Evolutionary conservation across 2,329 filamentous ascomycete genomes (phyloP).

Genomic region (Neofusicoccum ribis): DNA sequence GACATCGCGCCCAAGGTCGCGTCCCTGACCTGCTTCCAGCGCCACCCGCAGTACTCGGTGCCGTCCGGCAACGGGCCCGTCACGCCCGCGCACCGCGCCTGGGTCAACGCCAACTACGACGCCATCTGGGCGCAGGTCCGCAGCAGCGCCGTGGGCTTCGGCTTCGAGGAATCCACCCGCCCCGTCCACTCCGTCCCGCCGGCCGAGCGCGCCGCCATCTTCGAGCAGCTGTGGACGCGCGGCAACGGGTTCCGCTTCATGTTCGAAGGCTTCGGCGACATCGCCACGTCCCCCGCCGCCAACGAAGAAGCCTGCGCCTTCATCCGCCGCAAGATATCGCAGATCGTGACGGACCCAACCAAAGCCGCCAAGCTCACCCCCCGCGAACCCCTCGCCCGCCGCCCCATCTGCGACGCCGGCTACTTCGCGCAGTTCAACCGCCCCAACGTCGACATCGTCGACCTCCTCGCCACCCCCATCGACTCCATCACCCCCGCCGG

Average conservation of each 20-base stretch:
- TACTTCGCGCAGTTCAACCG: slow-evolving; percentile 43
- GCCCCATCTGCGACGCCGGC: slow-evolving; percentile 26
- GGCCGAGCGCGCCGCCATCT: slow-evolving; percentile 22
- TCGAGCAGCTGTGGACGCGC: slow-evolving; percentile 21
- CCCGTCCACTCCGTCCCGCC: not conserved
- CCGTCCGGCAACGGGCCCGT: slow-evolving; percentile 34
- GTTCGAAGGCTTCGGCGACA: slow-evolving; percentile 29
- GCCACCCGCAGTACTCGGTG: slow-evolving; percentile 38
- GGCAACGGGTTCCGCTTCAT: slow-evolving; percentile 34
- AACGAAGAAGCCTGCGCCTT: slow-evolving; percentile 30
- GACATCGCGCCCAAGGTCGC: slow-evolving; percentile 28
- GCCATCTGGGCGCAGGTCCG: slow-evolving; percentile 32
- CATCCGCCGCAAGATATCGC: slow-evolving; percentile 27
- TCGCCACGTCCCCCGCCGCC: slow-evolving; percentile 25
- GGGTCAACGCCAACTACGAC: slow-evolving; percentile 37
- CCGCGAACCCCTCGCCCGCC: not conserved
- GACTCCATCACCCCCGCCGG: slow-evolving; percentile 49
- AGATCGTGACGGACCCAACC: slow-evolving; percentile 25
- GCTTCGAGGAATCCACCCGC: slow-evolving; percentile 29
- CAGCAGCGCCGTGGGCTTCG: slow-evolving; percentile 32
- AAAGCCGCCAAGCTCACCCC: slow-evolving; percentile 26
- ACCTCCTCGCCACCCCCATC: slow-evolving; percentile 41
- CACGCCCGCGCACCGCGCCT: slow-evolving; percentile 27
- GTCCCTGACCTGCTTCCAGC: slow-evolving; percentile 26
- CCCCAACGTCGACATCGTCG: slow-evolving; percentile 52